Conservation (phyloP, 2,329 filamentous ascomycete species). For the Aureobasidium sp. region DNA sequence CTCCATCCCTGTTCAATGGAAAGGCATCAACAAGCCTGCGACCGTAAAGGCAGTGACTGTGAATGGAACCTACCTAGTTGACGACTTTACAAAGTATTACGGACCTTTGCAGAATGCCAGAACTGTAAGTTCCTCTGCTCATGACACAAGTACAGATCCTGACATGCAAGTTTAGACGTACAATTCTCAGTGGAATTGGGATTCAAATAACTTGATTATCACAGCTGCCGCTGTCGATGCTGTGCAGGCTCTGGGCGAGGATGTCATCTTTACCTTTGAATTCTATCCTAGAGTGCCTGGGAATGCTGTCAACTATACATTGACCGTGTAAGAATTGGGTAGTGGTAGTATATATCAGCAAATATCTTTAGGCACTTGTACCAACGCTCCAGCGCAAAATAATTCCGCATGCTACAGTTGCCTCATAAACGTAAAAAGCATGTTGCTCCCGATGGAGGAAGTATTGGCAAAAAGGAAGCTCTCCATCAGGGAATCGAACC, state of each 20-base stretch:
- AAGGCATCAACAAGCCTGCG: constrained; percentile 44
- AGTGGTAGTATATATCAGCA: too few species aligned
- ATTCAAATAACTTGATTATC: constrained; percentile 42
- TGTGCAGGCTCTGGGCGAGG: constrained; percentile 40
- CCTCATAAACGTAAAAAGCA: background rate
- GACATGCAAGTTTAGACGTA: constrained; percentile 36
- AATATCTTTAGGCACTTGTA: too few species aligned
- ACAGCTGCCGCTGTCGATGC: constrained; percentile 39
- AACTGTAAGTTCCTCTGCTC: constrained; percentile 13
- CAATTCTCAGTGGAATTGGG: constrained; percentile 46
- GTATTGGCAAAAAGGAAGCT: background rate
- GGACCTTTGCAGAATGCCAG: constrained; percentile 44
- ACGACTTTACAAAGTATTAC: constrained; percentile 51
- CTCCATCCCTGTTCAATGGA: constrained; percentile 46
- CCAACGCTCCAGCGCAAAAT: too few species aligned
- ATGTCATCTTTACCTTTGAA: constrained; percentile 47
- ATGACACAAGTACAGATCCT: background rate
- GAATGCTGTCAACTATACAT: constrained; percentile 45
- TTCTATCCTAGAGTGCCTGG: constrained; percentile 47
- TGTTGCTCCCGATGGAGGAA: background rate
- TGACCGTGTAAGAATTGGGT: constrained; percentile 31
- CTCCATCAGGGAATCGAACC: constrained; percentile 9
- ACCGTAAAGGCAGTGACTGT: constrained; percentile 45
- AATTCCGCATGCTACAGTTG: too few species aligned
- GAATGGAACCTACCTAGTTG: constrained; percentile 46